A percentile compares a stretch with the other conserved stretches of the same genome.
These are phyloP conservation scores for Coemansia furcata DNA, from an alignment of 192 early-diverging fungal genomes.

Conservation along the genomic window DNA sequence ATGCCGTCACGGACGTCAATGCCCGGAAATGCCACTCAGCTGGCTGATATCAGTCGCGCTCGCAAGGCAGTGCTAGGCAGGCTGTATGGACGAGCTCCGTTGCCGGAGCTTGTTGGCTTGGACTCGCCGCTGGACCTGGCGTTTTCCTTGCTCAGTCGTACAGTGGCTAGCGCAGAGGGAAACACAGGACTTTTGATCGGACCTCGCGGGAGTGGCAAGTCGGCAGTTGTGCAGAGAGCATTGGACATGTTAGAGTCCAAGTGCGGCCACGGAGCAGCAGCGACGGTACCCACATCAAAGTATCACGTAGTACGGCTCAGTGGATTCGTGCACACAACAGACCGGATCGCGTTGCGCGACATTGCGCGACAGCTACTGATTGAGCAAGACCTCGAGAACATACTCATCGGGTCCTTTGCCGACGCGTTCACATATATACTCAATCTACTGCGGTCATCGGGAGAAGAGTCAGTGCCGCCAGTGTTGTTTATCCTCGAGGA, in stretches of 20 bases:
- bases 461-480: neutral
- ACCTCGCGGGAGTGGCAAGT: slow-evolving; percentile 75
- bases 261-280: neutral
- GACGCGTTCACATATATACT: slow-evolving; percentile 41
- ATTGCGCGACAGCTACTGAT: slow-evolving; percentile 80
- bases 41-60: neutral
- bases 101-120: slow-evolving; percentile 33
- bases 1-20: slow-evolving; percentile 7
- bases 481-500: slow-evolving; percentile 90
- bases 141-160: slow-evolving; percentile 25
- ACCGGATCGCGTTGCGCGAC: slow-evolving; percentile 75
- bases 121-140: slow-evolving; percentile 22
- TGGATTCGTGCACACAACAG: slow-evolving; percentile 78
- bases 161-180: slow-evolving; percentile 58
- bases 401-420: slow-evolving; percentile 42
- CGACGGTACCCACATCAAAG: slow-evolving; percentile 9
- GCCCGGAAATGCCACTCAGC: neutral
- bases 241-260: slow-evolving; percentile 24
- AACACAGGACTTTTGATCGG: slow-evolving; percentile 88
- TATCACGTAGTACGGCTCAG: slow-evolving; percentile 73
- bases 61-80: slow-evolving; percentile 17
- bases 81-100: slow-evolving; percentile 27
- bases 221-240: slow-evolving; percentile 35
- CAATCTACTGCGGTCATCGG: slow-evolving; percentile 26
- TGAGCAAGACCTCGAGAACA: slow-evolving; percentile 53